These are phyloP conservation scores for Pseudopyricularia cyperi DNA, from an alignment of 2,329 filamentous ascomycete genomes.

Conservation along the genomic window DNA sequence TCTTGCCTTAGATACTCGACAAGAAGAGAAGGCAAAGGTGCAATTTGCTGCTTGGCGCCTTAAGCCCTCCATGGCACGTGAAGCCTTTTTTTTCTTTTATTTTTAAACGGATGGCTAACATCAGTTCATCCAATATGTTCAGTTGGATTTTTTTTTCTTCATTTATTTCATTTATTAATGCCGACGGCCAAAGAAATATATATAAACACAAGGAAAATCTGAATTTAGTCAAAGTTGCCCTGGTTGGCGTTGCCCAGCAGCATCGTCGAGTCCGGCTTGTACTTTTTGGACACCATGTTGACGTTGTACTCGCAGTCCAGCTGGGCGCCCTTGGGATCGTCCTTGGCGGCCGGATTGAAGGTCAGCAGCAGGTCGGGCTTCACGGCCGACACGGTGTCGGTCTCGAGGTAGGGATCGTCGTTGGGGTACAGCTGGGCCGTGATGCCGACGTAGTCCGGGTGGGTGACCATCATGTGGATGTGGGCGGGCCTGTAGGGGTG, in stretches of 20 bases:
- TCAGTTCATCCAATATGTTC: background rate
- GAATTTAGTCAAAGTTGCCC: background rate
- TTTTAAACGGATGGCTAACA: background rate
- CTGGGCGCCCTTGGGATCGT: conserved; percentile 12
- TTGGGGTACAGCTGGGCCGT: conserved; percentile 58
- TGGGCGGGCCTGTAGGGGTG: conserved; percentile 45
- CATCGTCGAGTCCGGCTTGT: background rate
- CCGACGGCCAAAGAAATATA: too few relatives aligned
- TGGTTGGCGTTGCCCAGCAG: background rate
- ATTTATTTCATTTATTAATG: background rate
- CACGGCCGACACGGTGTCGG: conserved; percentile 25
- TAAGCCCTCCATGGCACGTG: background rate
- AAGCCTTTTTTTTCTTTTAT: background rate
- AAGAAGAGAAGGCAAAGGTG: too few relatives aligned
- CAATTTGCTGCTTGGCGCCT: too few relatives aligned
- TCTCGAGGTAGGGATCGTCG: conserved; percentile 38
- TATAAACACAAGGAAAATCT: too few relatives aligned
- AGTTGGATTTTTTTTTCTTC: background rate
- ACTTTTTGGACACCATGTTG: conserved; percentile 15
- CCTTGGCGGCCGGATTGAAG: conserved; percentile 19
- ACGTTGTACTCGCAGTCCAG: conserved; percentile 26
- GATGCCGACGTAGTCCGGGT: conserved; percentile 43
- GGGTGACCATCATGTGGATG: conserved; percentile 40
- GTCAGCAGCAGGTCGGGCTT: conserved; percentile 23
- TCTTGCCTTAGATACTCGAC: too few relatives aligned